Evolutionary conservation across 1,139 yeast species (phyloP), one percentile per base, ranked within the genome.

Genomic region (Geotrichum fermentans): DNA sequence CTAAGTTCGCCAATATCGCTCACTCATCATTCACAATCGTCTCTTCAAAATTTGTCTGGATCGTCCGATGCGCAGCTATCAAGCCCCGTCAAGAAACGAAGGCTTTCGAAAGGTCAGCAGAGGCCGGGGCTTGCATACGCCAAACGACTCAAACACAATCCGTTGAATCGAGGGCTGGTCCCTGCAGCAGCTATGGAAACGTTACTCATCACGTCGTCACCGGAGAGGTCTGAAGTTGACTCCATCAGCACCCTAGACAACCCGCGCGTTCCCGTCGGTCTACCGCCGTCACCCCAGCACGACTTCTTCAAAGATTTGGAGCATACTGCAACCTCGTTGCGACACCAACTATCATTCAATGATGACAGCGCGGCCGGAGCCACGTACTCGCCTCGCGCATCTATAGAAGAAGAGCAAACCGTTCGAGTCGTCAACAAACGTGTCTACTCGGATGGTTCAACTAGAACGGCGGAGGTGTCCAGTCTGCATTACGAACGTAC

Each of bases 91-190:
- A 26, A 24, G n/a, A 38, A 38, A 21, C 32, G 41, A 38, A 38
- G 21, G 30, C 13, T 5, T n/a, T 21, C 13, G 2, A n/a, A 13
- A 4, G 17, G 8, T 16, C 32, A 26, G n/a, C n/a, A n/a, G 14
- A 22, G 22, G 2, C 41, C 41, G 14, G 41, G 41, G 22, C 33
- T 38, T 11, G 29, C 33, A 2, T 38, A 38, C 14, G 41, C 41
- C 8, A 38, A 38, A 26, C 33, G 41, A 1, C n/a, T 17, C 21
- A 24, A 26, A 20, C 32, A 38, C 21, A 26, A 32, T 8, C 21
- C 21, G 18, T 21, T n/a, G 4, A 18, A 16, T 11, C 22, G 26
- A 7, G 13, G 14, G 18, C 20, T 26, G 3, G 41, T 26, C 5
- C 41, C 11, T 14, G 28, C 28, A 6, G 28, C 10, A 10, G 28